Evolutionary conservation across 1,284 basidiomycete genomes (phyloP).

Genomic region (Boletus subluridellus): DNA sequence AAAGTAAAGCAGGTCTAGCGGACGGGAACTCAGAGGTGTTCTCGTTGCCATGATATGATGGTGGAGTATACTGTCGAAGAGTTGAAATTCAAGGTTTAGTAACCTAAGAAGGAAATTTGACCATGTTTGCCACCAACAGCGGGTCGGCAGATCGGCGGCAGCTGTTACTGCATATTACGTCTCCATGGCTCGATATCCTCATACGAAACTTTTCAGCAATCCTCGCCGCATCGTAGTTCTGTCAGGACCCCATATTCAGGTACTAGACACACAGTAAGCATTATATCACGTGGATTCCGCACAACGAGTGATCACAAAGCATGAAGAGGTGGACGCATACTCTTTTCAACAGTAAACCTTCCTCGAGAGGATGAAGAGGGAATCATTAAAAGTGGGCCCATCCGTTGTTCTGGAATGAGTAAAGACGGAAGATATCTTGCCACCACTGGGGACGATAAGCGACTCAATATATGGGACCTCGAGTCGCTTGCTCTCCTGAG

Average conservation of each 20-base stretch:
- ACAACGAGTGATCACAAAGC: slow-evolving; percentile 10
- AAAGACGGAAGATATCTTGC: slow-evolving; percentile 49
- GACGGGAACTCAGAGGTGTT: slow-evolving; percentile 48
- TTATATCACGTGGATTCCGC: not conserved
- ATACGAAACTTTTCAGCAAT: slow-evolving; percentile 45
- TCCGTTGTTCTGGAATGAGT: slow-evolving; percentile 61
- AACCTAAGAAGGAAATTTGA: not conserved
- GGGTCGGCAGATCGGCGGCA: too few relatives aligned
- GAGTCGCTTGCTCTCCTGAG: slow-evolving; percentile 54
- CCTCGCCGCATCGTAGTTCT: slow-evolving; percentile 40
- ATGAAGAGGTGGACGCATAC: slow-evolving; percentile 52
- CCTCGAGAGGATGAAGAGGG: slow-evolving; percentile 34
- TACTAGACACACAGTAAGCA: slow-evolving; percentile 50
- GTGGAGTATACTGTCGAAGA: not conserved
- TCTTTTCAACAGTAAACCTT: slow-evolving; percentile 43
- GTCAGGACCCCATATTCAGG: slow-evolving; percentile 59
- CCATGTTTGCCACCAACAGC: not conserved
- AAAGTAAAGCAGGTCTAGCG: slow-evolving; percentile 62
- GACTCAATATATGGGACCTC: slow-evolving; percentile 69
- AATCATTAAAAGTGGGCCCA: slow-evolving; percentile 49
- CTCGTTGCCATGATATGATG: slow-evolving; percentile 3
- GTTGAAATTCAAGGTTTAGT: not conserved
- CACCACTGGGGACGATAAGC: slow-evolving; percentile 77
- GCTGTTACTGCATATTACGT: too few relatives aligned
- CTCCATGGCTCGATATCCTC: slow-evolving; percentile 39